Percentiles rank a stretch among this genome's conserved stretches.
Conservation (phyloP, 331 rosid species). For the Quercus lobata region DNA sequence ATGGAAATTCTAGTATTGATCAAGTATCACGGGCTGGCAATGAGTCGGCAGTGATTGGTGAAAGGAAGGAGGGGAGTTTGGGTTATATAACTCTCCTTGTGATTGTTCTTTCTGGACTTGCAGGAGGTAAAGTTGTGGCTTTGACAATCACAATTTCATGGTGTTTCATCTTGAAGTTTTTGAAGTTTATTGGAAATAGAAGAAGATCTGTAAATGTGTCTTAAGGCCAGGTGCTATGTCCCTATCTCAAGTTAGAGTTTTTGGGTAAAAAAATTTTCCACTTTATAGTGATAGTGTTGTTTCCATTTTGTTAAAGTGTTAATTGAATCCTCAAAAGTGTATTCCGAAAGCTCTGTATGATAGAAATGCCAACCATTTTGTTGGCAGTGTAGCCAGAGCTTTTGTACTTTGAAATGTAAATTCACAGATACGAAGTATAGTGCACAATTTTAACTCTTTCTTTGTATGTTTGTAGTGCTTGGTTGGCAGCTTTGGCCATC, state of each 20-base stretch:
- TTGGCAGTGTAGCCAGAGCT: slow-evolving; percentile 40
- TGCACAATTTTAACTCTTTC: background rate
- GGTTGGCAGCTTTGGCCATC: background rate
- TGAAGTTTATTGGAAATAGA: slow-evolving; percentile 27
- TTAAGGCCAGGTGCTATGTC: slow-evolving; percentile 19
- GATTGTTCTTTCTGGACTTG: slow-evolving; percentile 56
- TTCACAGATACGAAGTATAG: slow-evolving; percentile 22
- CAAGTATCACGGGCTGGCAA: background rate
- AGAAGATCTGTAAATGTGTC: slow-evolving; percentile 22
- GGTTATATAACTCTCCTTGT: slow-evolving; percentile 30
- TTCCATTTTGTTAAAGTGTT: background rate
- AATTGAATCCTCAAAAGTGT: background rate
- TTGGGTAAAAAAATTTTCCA: background rate
- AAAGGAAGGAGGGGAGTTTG: slow-evolving; percentile 25
- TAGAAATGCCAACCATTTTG: slow-evolving; percentile 44
- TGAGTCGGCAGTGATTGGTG: too few relatives aligned
- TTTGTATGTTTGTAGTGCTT: background rate
- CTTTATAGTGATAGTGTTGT: slow-evolving; percentile 3
- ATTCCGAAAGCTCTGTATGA: slow-evolving; percentile 18
- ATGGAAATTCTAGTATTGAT: slow-evolving; percentile 13
- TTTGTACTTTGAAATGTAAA: slow-evolving; percentile 39
- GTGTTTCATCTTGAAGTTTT: slow-evolving; percentile 43
- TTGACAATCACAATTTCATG: slow-evolving; percentile 47
- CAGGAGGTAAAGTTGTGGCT: slow-evolving; percentile 52
- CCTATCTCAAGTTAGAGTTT: slow-evolving; percentile 16